Evolutionary conservation across 345 rosid species (phyloP), one percentile per base, ranked within the genome.

Genomic region (Camelina hispida): DNA sequence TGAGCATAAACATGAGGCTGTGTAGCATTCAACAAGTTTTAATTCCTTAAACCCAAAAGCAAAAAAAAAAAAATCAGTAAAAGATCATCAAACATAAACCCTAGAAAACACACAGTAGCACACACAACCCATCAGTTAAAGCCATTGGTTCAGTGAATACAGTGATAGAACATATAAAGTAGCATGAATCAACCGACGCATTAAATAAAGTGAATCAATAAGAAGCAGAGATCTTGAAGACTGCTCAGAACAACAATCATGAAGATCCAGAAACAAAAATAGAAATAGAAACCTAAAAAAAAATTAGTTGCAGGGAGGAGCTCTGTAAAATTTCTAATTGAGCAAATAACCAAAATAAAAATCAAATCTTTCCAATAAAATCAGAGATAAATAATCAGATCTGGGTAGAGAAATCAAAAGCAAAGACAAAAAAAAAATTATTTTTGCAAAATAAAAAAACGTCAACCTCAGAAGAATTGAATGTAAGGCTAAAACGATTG

Each of bases 191-290:
- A 7, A 18, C 8, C 50, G 58, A 68, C 8, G 15, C 79, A 42
- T 50, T 50, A 40, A 51, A 38, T 40, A 20, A 68, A 52, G 69
- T 68, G 40, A 71, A 7, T 1, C 1, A 34, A 40, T 42, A 64
- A 66, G 60, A 78, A 48, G 51, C 53, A 78, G 64, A 78, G 69
- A 66, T 78, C 67, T 77, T 70, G 54, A 56, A 56, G 13, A 70
- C n/a, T 63, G 18, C 30, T 23, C 8, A 77, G 46, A 63, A 2
- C 53, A 63, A 35, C 37, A 56, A 43, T 55, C 54, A 63, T 13
- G 51, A 62, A 54, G 40, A 20, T 51, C 43, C 40, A 66, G n/a
- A 5, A 28, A 4, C 30, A 0, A 68, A 11, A 25, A 43, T 2
- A 6, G 32, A 14, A 28, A 62, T 12, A 32, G 9, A 14, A 35